Conservation (phyloP, 371 early-diverging fungal species). For the Funneliformis caledonium region DNA sequence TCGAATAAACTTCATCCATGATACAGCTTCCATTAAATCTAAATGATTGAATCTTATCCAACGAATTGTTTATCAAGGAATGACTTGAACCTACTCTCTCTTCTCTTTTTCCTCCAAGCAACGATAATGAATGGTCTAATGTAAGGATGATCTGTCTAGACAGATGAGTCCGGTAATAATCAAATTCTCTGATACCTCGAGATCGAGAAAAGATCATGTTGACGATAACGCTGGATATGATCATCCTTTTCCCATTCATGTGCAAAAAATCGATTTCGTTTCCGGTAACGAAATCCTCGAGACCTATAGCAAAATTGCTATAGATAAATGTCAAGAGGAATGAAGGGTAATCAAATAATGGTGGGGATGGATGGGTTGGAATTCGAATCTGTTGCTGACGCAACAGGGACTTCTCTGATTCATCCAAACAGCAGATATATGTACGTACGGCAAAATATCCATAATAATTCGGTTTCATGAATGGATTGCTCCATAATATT, state of each 20-base stretch:
- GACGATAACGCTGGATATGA: background rate
- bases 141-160: background rate
- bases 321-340: background rate
- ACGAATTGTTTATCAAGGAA: background rate
- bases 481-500: slow-evolving; percentile 19
- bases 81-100: background rate
- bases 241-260: background rate
- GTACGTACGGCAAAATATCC: background rate
- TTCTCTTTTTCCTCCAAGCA: background rate
- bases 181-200: background rate
- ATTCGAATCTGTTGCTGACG: background rate
- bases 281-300: background rate
- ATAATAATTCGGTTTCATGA: background rate
- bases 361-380: background rate
- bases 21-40: background rate
- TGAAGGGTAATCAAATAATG: background rate
- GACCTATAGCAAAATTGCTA: background rate
- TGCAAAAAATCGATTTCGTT: background rate
- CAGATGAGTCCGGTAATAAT: background rate
- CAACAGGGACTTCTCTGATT: background rate
- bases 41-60: background rate
- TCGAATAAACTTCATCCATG: background rate
- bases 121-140: background rate
- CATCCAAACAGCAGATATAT: background rate
- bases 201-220: background rate